Conservation (phyloP, 1,284 basidiomycete species). For the Sutorius eximius region DNA sequence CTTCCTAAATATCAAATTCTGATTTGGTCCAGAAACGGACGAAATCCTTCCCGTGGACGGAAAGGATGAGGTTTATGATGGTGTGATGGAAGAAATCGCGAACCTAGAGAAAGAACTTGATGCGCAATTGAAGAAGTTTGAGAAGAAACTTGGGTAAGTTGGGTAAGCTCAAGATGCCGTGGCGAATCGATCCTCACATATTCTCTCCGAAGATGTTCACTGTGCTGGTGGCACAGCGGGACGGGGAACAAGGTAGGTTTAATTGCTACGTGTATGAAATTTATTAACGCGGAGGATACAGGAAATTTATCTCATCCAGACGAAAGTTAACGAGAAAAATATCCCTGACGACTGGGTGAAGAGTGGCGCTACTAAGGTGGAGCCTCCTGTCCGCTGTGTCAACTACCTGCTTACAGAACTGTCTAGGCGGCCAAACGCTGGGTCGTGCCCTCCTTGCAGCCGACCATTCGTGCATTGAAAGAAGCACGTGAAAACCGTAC, state of each 20-base stretch:
- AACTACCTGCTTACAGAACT: constrained; percentile 5
- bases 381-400: not conserved
- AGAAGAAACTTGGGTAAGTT: constrained; percentile 60
- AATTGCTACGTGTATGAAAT: not conserved
- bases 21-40: constrained; percentile 48
- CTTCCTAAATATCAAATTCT: constrained; percentile 12
- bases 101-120: constrained; percentile 73
- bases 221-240: constrained; percentile 83
- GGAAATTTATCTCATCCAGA: constrained; percentile 89
- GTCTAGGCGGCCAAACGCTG: constrained; percentile 71
- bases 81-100: constrained; percentile 67
- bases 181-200: constrained; percentile 3
- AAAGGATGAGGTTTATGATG: constrained; percentile 84
- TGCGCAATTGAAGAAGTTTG: constrained; percentile 57
- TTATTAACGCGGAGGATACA: constrained; percentile 33
- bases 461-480: constrained; percentile 78
- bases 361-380: constrained; percentile 77
- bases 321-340: constrained; percentile 55
- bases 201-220: constrained; percentile 42
- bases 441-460: constrained; percentile 69
- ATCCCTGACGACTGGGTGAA: constrained; percentile 86
- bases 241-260: constrained; percentile 70
- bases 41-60: constrained; percentile 75
- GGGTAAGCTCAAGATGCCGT: constrained; percentile 42
- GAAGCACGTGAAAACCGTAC: constrained; percentile 89